Percentiles rank a stretch among this genome's conserved stretches.
These are phyloP conservation scores for Saussurea involucrata DNA, from an alignment of 129 eudicot species.

Conservation along the genomic window DNA sequence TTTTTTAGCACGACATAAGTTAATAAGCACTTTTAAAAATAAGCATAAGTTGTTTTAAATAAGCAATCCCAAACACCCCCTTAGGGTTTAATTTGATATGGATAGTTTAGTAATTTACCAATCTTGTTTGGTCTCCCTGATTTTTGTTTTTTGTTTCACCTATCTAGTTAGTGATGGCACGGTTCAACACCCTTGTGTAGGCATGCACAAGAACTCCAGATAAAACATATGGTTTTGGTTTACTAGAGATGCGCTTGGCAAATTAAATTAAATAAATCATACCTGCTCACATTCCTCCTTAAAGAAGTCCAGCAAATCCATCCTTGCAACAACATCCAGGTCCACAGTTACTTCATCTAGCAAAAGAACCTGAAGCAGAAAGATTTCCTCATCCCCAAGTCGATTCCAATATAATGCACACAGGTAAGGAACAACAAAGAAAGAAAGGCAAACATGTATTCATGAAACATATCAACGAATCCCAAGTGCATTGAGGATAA, in stretches of 20 bases:
- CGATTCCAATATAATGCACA: neutral
- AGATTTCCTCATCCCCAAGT: neutral
- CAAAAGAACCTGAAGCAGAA: constrained; percentile 73
- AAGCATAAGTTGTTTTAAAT: too few species aligned
- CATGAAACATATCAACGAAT: neutral
- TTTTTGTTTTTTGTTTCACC: too few species aligned
- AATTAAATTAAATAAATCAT: neutral
- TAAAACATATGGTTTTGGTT: neutral
- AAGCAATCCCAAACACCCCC: too few species aligned
- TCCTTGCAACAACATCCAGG: constrained; percentile 90
- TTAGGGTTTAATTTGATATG: too few species aligned
- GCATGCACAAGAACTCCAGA: neutral
- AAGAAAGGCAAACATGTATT: neutral
- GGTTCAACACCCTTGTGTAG: neutral
- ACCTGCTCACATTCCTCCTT: constrained; percentile 97
- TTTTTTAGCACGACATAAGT: too few species aligned
- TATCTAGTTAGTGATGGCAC: neutral
- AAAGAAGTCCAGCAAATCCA: constrained; percentile 89
- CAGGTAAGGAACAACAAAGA: neutral
- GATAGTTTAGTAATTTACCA: too few species aligned
- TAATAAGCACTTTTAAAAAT: too few species aligned
- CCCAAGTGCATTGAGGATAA: neutral
- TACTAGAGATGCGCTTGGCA: neutral
- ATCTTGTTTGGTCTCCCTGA: too few species aligned
- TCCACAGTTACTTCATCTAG: constrained; percentile 95